A percentile compares a stretch with the other conserved stretches of the same genome.
These are phyloP conservation scores for Wickerhamiella occidentalis DNA, from an alignment of 805 yeast species.

Conservation along the genomic window DNA sequence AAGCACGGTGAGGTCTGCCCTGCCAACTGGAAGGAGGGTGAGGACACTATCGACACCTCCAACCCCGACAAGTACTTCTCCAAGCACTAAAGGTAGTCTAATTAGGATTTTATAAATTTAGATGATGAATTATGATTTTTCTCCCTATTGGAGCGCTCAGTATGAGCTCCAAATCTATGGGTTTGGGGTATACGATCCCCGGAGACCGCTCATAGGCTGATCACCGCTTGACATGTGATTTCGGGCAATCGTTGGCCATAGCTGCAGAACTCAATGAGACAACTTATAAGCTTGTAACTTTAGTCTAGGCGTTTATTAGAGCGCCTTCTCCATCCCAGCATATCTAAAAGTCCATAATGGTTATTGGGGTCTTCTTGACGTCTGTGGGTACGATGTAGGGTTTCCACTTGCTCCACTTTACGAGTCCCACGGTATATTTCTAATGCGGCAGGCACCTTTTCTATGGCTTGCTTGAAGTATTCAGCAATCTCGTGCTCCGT, in stretches of 20 bases:
- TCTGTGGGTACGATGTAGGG: slow-evolving; percentile 16
- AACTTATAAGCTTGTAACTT: no score
- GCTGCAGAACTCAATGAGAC: no score
- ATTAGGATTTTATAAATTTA: background rate
- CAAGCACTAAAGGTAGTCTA: slow-evolving; percentile 13
- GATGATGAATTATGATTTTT: background rate
- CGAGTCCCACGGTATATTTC: slow-evolving; percentile 12
- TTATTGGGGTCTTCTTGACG: slow-evolving; percentile 22
- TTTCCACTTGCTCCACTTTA: slow-evolving; percentile 13
- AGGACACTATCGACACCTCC: slow-evolving; percentile 62
- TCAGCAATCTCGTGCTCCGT: slow-evolving; percentile 34
- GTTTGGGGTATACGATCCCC: no score
- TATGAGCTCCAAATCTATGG: no score
- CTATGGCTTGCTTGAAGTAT: slow-evolving; percentile 30
- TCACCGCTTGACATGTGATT: no score
- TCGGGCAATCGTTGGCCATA: no score
- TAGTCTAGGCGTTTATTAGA: no score
- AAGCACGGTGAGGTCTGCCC: slow-evolving; percentile 98
- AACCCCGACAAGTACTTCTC: slow-evolving; percentile 21
- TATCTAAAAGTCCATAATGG: slow-evolving; percentile 22
- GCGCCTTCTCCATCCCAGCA: slow-evolving; percentile 1
- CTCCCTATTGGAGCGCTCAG: no score
- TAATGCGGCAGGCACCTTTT: slow-evolving; percentile 16
- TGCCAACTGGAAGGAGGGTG: slow-evolving; percentile 96
- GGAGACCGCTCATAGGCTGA: no score